Percentiles rank a stretch among this genome's conserved stretches.
These are phyloP conservation scores for Sesbania bispinosa DNA, from an alignment of 306 rosid genomes.

Conservation along the genomic window DNA sequence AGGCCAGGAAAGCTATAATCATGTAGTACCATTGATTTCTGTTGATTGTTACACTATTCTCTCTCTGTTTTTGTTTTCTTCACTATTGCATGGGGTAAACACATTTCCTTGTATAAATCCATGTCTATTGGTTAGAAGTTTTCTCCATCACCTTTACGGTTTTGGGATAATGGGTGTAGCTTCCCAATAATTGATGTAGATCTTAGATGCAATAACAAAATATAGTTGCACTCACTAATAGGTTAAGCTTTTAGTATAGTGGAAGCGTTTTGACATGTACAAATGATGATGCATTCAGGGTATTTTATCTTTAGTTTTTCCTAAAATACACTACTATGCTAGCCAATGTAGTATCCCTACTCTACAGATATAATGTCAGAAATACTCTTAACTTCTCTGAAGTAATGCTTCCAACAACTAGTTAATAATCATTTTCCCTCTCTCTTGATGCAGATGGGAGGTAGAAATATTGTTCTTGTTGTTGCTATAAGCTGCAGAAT, in stretches of 20 bases:
- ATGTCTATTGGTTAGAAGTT: not conserved
- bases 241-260: not conserved
- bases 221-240: not conserved
- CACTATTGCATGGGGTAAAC: not conserved
- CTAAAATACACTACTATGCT: not conserved
- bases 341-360: not conserved
- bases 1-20: too few relatives aligned
- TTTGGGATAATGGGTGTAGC: not conserved
- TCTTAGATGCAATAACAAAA: not conserved
- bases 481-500: constrained; percentile 85
- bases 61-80: not conserved
- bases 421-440: constrained; percentile 1
- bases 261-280: not conserved
- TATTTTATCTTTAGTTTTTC: not conserved
- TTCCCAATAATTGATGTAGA: not conserved
- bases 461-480: constrained; percentile 84
- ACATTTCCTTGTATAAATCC: not conserved
- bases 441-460: constrained; percentile 80
- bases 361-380: not conserved
- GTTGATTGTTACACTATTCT: not conserved
- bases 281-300: not conserved
- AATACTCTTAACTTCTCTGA: not conserved
- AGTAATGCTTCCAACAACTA: not conserved
- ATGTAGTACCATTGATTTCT: not conserved
- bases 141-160: not conserved